Percentiles rank a stretch among this genome's conserved stretches.
Evolutionary conservation across 495 filamentous ascomycete species (phyloP).

Genomic region (Hypoxylon cercidicola): DNA sequence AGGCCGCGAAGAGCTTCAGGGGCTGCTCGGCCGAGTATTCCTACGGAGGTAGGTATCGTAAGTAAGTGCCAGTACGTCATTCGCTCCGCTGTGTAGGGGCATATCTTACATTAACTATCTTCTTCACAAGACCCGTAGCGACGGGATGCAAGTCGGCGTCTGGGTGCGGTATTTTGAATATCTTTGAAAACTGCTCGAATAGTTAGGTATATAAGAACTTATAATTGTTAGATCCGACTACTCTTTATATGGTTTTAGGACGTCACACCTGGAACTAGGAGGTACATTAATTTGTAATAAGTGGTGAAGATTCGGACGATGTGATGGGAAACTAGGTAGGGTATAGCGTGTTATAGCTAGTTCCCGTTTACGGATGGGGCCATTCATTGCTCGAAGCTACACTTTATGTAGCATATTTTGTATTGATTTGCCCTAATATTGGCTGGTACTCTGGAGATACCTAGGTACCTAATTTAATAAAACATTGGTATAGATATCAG

Average conservation of each 20-base stretch:
- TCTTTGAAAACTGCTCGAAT: not conserved
- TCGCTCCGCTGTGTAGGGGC: not conserved
- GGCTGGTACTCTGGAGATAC: constrained; percentile 2
- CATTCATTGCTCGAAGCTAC: constrained; percentile 4
- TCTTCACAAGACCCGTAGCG: constrained; percentile 63
- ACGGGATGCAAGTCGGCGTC: constrained; percentile 64
- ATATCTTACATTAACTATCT: constrained; percentile 36
- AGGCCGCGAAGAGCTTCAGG: constrained; percentile 72
- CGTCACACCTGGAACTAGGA: no score
- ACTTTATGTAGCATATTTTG: constrained; percentile 15
- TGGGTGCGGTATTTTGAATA: constrained; percentile 36
- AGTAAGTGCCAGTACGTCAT: not conserved
- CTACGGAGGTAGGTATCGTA: constrained; percentile 11
- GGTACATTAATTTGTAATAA: not conserved
- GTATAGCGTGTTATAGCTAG: constrained; percentile 7
- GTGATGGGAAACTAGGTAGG: constrained; percentile 9
- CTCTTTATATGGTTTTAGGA: no score
- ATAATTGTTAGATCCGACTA: no score
- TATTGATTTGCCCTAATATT: constrained; percentile 19
- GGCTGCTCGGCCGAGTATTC: constrained; percentile 60
- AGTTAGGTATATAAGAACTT: not conserved
- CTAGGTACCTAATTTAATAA: constrained; percentile 30
- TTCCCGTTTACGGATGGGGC: not conserved
- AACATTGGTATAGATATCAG: constrained; percentile 35
- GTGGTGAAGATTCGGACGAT: constrained; percentile 4